phyloP scores from a whole-genome alignment of 306 rosid species.

The Prunus persica region Prunus_persica_NCBIv2 NC_034015.1:20796501-20797000 shows the following conservation, averaged over 20 bases:
- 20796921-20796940: background rate
- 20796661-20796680: background rate
- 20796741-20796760: background rate
- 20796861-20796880: background rate
- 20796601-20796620: slow-evolving; percentile 6
- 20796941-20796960: background rate
- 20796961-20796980: too few species aligned
- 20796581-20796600: background rate
- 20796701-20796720: background rate
- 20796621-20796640: background rate
- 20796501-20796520: background rate
- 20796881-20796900: background rate
- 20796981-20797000: background rate
- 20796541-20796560: background rate
- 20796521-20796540: background rate
- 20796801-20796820: background rate
- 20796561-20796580: background rate
- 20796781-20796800: background rate
- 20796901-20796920: background rate
- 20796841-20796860: background rate
- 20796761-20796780: background rate
- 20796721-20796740: background rate
- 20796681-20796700: background rate
- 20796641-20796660: background rate
- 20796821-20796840: background rate